phyloP scores from a whole-genome alignment of 2,329 filamentous ascomycete species.

The Blumeriella jaapii region DNA sequence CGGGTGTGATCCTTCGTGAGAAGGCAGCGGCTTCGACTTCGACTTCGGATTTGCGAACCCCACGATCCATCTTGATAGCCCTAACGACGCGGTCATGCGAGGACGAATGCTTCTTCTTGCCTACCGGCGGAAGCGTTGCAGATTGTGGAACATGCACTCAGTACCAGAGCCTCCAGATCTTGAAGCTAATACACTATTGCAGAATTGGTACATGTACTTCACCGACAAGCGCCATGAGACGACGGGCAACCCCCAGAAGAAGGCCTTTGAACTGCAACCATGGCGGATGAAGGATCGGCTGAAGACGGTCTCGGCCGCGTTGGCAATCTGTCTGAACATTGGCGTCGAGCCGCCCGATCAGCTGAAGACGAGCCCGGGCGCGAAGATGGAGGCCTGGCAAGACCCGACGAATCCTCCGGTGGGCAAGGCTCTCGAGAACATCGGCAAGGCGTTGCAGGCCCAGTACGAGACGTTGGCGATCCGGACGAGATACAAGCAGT shows the following conservation, averaged over 20 bases:
- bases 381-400: constrained; percentile 93
- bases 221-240: constrained; percentile 97
- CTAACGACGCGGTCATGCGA: too few relatives aligned
- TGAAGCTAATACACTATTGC: constrained; percentile 18
- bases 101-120: too few relatives aligned
- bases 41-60: too few relatives aligned
- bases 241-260: constrained; percentile 74
- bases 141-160: constrained; percentile 1
- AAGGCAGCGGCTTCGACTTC: too few relatives aligned
- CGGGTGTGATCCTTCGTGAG: too few relatives aligned
- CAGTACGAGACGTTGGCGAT: constrained; percentile 95
- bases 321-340: constrained; percentile 92
- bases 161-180: not conserved
- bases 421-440: constrained; percentile 81
- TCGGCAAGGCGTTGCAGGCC: constrained; percentile 88
- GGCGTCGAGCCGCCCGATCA: constrained; percentile 96
- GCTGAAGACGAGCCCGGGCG: constrained; percentile 85
- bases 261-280: constrained; percentile 61
- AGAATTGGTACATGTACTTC: constrained; percentile 99
- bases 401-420: constrained; percentile 74
- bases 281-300: constrained; percentile 96
- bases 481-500: constrained; percentile 93
- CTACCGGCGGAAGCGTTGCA: not conserved
- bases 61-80: too few relatives aligned
- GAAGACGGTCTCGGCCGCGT: constrained; percentile 90